Evolutionary conservation across 2,329 filamentous ascomycete species (phyloP).

Genomic region (Epichloe amarillans): DNA sequence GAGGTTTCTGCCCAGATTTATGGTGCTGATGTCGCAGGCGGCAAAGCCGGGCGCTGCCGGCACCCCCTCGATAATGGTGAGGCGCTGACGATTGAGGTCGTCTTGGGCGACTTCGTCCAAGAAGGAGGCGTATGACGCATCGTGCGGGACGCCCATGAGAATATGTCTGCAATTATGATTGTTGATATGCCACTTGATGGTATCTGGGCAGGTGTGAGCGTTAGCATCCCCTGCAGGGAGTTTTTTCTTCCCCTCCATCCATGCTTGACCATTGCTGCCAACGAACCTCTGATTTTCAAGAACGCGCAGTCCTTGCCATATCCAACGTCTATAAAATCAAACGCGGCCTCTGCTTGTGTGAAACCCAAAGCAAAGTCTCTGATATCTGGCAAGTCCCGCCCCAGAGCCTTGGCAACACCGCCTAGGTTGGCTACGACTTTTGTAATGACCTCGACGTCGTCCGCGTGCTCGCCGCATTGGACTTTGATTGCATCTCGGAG

Average conservation of each 20-base stretch:
- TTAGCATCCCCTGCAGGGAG: background rate
- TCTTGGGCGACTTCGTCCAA: conserved; percentile 40
- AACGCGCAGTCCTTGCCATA: conserved; percentile 44
- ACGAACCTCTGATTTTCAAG: conserved; percentile 44
- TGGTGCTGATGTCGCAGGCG: conserved; percentile 31
- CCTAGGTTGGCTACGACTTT: conserved; percentile 43
- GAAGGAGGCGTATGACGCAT: conserved; percentile 46
- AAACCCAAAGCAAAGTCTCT: conserved; percentile 47
- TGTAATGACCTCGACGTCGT: conserved; percentile 39
- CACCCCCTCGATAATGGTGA: conserved; percentile 43
- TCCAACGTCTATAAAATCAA: conserved; percentile 53
- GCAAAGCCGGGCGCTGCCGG: conserved; percentile 37
- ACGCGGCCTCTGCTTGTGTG: conserved; percentile 42
- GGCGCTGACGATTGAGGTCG: conserved; percentile 25
- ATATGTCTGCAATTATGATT: conserved; percentile 50
- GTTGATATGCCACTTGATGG: conserved; percentile 41
- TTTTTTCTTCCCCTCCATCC: too few species aligned
- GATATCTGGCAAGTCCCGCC: conserved; percentile 33
- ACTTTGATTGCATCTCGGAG: conserved; percentile 35
- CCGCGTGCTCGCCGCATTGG: conserved; percentile 29
- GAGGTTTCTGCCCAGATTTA: conserved; percentile 31
- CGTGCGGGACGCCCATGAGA: conserved; percentile 48
- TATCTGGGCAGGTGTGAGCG: conserved; percentile 23
- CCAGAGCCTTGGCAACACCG: conserved; percentile 36
- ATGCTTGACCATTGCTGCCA: background rate